Evolutionary conservation across 129 eudicot genomes (phyloP).

Genomic region (Tagetes patula): DNA sequence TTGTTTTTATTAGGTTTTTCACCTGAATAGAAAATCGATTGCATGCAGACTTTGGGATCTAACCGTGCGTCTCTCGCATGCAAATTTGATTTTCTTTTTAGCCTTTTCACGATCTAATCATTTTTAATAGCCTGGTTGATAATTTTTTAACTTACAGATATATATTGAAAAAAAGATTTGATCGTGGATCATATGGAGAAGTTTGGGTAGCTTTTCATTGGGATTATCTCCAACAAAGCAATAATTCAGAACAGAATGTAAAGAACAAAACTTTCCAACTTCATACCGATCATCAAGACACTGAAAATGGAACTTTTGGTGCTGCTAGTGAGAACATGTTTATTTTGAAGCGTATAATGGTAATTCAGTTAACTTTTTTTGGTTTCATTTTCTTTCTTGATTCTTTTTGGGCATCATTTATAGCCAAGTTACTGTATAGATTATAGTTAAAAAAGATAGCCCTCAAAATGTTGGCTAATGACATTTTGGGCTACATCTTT

Average conservation of each 20-base stretch:
- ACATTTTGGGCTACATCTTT: conserved; percentile 1
- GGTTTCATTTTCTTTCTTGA: conserved; percentile 1
- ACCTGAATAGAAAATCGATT: not conserved
- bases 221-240: conserved; percentile 52
- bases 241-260: conserved; percentile 30
- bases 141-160: conserved; percentile 46
- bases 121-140: conserved; percentile 13
- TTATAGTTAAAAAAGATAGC: conserved; percentile 2
- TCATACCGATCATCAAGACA: conserved; percentile 37
- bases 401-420: not conserved
- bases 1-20: conserved; percentile 3
- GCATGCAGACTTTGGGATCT: not conserved
- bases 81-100: not conserved
- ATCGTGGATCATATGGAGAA: conserved; percentile 97
- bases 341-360: conserved; percentile 97
- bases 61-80: not conserved
- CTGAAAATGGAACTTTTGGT: conserved; percentile 36
- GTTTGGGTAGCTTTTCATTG: conserved; percentile 98
- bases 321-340: conserved; percentile 50
- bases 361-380: conserved; percentile 30
- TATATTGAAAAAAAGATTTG: conserved; percentile 80
- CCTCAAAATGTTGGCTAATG: not conserved
- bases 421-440: not conserved
- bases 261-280: conserved; percentile 33
- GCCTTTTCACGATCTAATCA: not conserved